Evolutionary conservation across 1,139 yeast genomes (phyloP), one percentile per base, ranked within the genome.

Genomic region (Eremothecium sinecaudum): DNA sequence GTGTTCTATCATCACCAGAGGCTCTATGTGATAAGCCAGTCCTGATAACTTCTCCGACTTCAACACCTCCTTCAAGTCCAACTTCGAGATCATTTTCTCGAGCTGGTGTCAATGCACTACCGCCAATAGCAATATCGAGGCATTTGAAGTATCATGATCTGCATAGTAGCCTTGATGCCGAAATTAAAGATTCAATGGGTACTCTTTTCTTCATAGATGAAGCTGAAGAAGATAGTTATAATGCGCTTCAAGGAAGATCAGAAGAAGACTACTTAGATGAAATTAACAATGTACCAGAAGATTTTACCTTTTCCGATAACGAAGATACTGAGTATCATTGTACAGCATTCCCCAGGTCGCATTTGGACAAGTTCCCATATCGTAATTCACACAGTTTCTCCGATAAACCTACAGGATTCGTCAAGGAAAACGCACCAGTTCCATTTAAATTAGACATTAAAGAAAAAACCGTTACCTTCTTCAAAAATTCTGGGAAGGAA

Each of bases 381-480:
- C 46, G 55, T 26, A 42, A 45, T 18, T 51, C 62, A 1, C 59
- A 57, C 34, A 58, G 62, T 36, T 57, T 47, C 36, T 48, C 58
- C 13, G 46, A 50, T 12, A 55, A 53, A 35, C 61, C 62, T 2
- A 43, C 43, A 1, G 55, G 52, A 1, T 47, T 52, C 1, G 48
- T 49, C 2, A 58, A 47, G 30, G 58, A 52, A 21, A 41, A 35
- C 6, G 43, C 51, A 2, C 63, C 60, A 3, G 26, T 49, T 12
- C 59, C 63, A n/a, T 71, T 68, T 42, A 73, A 67, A 43, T 62
- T 73, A 19, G 71, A 71, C 41, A 64, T 72, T 0, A 52, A 58
- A 17, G 66, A 63, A 36, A 75, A 70, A 45, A 74, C 79, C 0
- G 78, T 75, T 1, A 75, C 82, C 0, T 66, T 73, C 34, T 75